Conservation (phyloP, 1,284 basidiomycete species). For the Austropuccinia psidii region DNA sequence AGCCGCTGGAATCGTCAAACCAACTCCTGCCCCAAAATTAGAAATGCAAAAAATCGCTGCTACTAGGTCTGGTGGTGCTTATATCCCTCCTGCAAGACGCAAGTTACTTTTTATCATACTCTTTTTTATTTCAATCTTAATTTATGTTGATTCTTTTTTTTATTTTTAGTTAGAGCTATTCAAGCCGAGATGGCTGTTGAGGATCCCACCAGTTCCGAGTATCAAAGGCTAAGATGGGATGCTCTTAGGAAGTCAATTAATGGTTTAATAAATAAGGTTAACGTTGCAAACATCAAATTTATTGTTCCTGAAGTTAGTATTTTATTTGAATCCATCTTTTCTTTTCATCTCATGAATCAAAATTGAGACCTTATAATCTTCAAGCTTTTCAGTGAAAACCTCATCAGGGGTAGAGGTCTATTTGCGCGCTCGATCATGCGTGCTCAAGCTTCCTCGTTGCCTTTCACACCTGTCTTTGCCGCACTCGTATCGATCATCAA, state of each 20-base stretch:
- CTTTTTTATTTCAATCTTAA: neutral
- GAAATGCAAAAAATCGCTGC: slow-evolving; percentile 43
- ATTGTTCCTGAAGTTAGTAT: slow-evolving; percentile 68
- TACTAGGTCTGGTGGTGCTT: slow-evolving; percentile 79
- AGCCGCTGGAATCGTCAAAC: slow-evolving; percentile 53
- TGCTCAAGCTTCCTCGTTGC: slow-evolving; percentile 89
- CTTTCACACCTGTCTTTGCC: slow-evolving; percentile 96
- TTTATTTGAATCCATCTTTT: neutral
- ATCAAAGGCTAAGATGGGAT: slow-evolving; percentile 94
- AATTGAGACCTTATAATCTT: neutral
- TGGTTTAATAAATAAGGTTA: slow-evolving; percentile 90
- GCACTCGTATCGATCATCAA: slow-evolving; percentile 91
- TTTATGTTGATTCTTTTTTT: neutral
- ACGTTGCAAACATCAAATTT: slow-evolving; percentile 85
- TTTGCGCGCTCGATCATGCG: slow-evolving; percentile 95
- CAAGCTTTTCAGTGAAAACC: slow-evolving; percentile 73
- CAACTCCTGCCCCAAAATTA: slow-evolving; percentile 47
- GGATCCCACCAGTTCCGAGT: slow-evolving; percentile 84
- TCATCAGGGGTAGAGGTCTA: slow-evolving; percentile 78
- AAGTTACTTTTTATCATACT: neutral
- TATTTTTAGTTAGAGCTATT: slow-evolving; percentile 63
- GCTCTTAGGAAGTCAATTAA: slow-evolving; percentile 95
- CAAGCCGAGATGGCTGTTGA: slow-evolving; percentile 67
- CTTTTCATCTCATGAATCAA: neutral
- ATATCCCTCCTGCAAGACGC: slow-evolving; percentile 80